Evolutionary conservation across 495 filamentous ascomycete genomes (phyloP).

Genomic region (Tetracladium setigerum): DNA sequence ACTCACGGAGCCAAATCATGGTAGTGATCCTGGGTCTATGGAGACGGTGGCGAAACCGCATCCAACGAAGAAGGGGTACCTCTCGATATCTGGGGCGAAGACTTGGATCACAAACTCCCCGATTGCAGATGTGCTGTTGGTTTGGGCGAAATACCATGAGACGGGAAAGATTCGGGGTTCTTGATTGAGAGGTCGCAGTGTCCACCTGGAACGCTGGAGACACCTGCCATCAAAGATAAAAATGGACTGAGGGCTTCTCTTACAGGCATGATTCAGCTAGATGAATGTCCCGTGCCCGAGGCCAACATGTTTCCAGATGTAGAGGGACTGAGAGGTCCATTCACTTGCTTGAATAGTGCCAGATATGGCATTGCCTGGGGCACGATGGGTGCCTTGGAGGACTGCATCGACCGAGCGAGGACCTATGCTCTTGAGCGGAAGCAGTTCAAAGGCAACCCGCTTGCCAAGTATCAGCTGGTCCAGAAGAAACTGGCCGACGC

Average conservation of each 20-base stretch:
- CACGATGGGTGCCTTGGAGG: slow-evolving; percentile 87
- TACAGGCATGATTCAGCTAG: slow-evolving; percentile 96
- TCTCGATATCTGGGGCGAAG: slow-evolving; percentile 76
- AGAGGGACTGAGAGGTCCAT: slow-evolving; percentile 82
- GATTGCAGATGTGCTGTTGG: slow-evolving; percentile 81
- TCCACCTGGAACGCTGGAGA: slow-evolving; percentile 82
- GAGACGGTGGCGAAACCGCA: slow-evolving; percentile 82
- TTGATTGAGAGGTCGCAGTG: slow-evolving; percentile 75
- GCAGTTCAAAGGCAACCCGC: slow-evolving; percentile 93
- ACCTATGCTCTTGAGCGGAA: slow-evolving; percentile 85
- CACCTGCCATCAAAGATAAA: slow-evolving; percentile 91
- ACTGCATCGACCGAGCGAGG: slow-evolving; percentile 72
- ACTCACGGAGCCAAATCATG: slow-evolving; percentile 95
- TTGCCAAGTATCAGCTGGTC: slow-evolving; percentile 96
- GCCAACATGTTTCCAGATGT: slow-evolving; percentile 93
- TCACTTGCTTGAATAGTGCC: slow-evolving; percentile 89
- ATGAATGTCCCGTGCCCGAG: slow-evolving; percentile 77
- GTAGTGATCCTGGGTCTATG: slow-evolving; percentile 94
- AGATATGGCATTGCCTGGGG: slow-evolving; percentile 91
- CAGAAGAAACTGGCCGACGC: slow-evolving; percentile 97
- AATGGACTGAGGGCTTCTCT: slow-evolving; percentile 87
- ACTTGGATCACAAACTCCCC: slow-evolving; percentile 99
- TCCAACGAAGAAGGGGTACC: slow-evolving; percentile 79
- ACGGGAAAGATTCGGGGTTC: slow-evolving; percentile 94
- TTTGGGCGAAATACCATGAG: slow-evolving; percentile 88